Conservation (phyloP, 768 basidiomycete genomes). For the Hirschioporus abietinus region DNA sequence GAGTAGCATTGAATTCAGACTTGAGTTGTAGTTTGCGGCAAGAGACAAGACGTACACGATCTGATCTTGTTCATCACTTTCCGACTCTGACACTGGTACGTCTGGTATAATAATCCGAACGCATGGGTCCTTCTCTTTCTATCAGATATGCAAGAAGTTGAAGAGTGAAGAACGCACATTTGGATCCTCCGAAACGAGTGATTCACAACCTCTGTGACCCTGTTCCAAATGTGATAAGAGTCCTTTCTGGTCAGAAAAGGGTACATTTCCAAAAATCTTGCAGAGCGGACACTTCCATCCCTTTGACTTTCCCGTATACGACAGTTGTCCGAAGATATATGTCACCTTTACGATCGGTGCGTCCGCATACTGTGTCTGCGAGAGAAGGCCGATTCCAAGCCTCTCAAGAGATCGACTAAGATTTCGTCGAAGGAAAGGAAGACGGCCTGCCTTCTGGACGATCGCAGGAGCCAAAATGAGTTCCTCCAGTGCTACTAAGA, state of each 20-base stretch:
- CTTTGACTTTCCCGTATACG: conserved; percentile 9
- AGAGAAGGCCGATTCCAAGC: conserved; percentile 29
- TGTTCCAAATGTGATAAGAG: conserved; percentile 42
- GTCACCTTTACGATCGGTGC: conserved; percentile 22
- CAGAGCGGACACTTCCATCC: conserved; percentile 54
- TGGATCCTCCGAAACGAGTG: not conserved
- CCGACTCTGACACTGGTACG: not conserved
- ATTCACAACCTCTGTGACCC: conserved; percentile 35
- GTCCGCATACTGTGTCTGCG: conserved; percentile 13
- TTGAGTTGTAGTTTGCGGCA: not conserved
- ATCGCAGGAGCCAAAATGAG: not conserved
- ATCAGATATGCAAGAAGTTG: not conserved
- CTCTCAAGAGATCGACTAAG: conserved; percentile 36
- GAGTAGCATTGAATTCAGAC: not conserved
- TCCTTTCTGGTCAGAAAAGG: conserved; percentile 37
- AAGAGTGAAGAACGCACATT: conserved; percentile 9
- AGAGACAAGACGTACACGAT: conserved; percentile 1
- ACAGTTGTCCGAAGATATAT: conserved; percentile 12
- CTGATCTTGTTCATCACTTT: conserved; percentile 7
- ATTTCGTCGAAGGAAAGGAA: conserved; percentile 56
- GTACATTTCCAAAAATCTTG: conserved; percentile 29
- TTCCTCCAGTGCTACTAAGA: not conserved
- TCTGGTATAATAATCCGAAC: not conserved
- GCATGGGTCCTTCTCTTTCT: not conserved
- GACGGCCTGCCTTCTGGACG: conserved; percentile 15